Conservation (phyloP, 2,329 filamentous ascomycete genomes). For the Fusarium cicatricum region DNA sequence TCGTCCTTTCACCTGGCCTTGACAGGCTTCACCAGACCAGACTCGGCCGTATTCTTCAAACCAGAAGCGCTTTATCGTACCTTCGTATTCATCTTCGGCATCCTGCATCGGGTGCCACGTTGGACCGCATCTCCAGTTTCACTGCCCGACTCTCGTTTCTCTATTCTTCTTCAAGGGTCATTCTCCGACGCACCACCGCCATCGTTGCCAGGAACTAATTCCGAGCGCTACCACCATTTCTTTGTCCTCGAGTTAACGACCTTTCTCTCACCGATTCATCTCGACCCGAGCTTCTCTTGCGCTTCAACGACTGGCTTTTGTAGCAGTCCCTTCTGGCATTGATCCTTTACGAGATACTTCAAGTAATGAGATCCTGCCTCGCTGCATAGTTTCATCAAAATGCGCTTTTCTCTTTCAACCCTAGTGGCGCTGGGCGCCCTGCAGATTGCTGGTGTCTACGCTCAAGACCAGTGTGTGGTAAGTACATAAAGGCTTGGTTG, state of each 20-base stretch:
- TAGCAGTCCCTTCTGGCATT: background rate
- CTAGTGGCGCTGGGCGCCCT: constrained; percentile 44
- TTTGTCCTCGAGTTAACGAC: background rate
- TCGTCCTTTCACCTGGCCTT: background rate
- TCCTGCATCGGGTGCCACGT: constrained; percentile 37
- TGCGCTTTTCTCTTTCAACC: constrained; percentile 42
- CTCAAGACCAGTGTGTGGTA: constrained; percentile 43
- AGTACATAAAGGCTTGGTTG: constrained; percentile 21
- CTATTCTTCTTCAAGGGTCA: constrained; percentile 21
- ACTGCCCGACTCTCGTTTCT: constrained; percentile 22
- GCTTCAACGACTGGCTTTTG: background rate
- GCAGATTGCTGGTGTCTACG: constrained; percentile 38
- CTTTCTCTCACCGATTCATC: background rate
- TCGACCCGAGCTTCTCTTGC: background rate
- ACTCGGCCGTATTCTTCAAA: background rate
- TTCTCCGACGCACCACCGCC: constrained; percentile 6
- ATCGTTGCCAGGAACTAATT: constrained; percentile 9
- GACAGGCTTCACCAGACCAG: constrained; percentile 16
- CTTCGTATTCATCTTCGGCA: constrained; percentile 35
- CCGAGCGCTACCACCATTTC: constrained; percentile 14
- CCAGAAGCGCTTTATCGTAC: background rate
- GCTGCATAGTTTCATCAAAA: constrained; percentile 21
- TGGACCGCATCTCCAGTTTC: constrained; percentile 23
- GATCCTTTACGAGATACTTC: background rate
- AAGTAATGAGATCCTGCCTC: constrained; percentile 8